Evolutionary conservation across 192 early-diverging fungal genomes (phyloP), one percentile per base, ranked within the genome.

Genomic region (Funneliformis geosporum): DNA sequence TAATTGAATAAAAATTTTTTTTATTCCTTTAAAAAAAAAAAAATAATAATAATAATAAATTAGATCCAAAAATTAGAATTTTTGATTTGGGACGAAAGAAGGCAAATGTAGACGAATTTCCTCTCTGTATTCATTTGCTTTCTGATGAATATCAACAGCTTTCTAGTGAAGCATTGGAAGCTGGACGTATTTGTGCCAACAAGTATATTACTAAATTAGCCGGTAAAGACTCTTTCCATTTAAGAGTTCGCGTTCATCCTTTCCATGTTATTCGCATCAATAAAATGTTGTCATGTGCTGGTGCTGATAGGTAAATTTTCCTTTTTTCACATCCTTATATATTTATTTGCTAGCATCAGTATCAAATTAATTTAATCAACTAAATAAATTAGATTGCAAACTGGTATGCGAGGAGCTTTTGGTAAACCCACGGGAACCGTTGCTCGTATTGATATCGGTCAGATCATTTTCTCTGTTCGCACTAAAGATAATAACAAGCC

Each of bases 261-360:
- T 98, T 94, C 94, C 98, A 99, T 87, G 98, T 99, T 38, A 88
- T 96, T 82, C 96, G 98, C 79, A 99, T 99, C 94, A 98, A 99
- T 93, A 99, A 99, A 91, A 99, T 99, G 98, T 91, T 98, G 88
- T 97, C 96, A 76, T 99, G 97, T 87, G 98, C 98, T 80, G 98
- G 98, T 89, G 97, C 98, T 81, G 97, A 98, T 97, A 90, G 90
- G 84, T 89, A 75, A 77, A 55, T 81, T n/a, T 11, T 0, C 21
- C n/a, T 69, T 39, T 39, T 69, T 69, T 16, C 7, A n/a, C 7
- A 23, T 68, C 0, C 0, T 8, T 7, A 6, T 40, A 18, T n/a
- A n/a, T 7, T 40, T 21, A 14, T 42, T 66, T 65, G 10, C 9
- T 68, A 21, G 7, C n/a, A 16, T 0, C 59, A 60, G n/a, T 46